phyloP scores from a whole-genome alignment of 1,284 basidiomycete genomes.

The Erythrobasidium hasegawianum region DNA sequence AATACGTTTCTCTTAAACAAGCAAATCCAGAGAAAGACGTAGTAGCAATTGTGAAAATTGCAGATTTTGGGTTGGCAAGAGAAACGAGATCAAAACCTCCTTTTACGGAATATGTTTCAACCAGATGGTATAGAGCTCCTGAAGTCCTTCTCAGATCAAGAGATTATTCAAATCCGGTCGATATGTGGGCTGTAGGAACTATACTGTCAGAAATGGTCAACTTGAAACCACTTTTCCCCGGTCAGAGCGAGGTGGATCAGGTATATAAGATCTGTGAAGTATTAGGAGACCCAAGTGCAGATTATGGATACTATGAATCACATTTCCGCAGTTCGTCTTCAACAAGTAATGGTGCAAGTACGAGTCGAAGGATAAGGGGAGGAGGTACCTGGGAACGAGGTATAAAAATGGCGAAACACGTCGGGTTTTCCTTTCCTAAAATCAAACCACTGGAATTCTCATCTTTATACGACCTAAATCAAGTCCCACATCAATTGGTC shows the following conservation, averaged over 20 bases:
- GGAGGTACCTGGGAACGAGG: conserved; percentile 85
- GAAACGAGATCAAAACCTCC: conserved; percentile 85
- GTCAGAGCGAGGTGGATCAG: conserved; percentile 91
- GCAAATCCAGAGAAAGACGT: conserved; percentile 75
- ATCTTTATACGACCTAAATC: conserved; percentile 67
- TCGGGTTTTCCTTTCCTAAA: conserved; percentile 90
- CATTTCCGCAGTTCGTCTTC: neutral
- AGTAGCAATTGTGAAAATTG: conserved; percentile 93
- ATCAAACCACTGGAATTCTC: conserved; percentile 70
- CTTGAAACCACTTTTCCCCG: conserved; percentile 94
- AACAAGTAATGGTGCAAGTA: too few relatives aligned
- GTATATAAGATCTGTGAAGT: conserved; percentile 83
- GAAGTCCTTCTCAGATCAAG: conserved; percentile 88
- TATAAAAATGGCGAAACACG: conserved; percentile 74
- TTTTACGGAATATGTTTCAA: conserved; percentile 98
- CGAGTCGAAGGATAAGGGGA: conserved; percentile 60
- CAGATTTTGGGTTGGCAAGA: conserved; percentile 94
- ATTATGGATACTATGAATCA: conserved; percentile 68
- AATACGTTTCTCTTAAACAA: neutral
- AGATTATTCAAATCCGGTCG: conserved; percentile 93
- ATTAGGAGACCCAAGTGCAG: conserved; percentile 82
- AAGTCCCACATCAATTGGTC: conserved; percentile 72
- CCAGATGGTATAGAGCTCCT: conserved; percentile 97
- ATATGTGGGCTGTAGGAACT: conserved; percentile 98
- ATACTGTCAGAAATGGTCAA: conserved; percentile 97